These are phyloP conservation scores for Neonectria punicea DNA, from an alignment of 2,329 filamentous ascomycete species.

Conservation along the genomic window DNA sequence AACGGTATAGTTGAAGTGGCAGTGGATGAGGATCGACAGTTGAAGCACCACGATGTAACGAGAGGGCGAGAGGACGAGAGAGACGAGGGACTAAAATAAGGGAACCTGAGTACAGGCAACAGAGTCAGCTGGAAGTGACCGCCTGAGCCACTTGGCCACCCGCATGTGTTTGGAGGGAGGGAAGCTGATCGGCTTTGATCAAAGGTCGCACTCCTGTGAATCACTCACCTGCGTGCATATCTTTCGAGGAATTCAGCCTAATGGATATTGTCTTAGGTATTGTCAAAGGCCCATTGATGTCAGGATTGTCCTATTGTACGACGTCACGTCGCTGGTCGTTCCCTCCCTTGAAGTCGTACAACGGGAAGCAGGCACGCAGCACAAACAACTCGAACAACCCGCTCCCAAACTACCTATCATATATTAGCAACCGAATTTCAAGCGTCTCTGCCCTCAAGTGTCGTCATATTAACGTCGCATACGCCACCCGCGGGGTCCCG, in stretches of 20 bases:
- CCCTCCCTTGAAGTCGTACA: neutral
- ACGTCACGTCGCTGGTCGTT: neutral
- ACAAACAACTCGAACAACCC: neutral
- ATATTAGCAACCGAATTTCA: neutral
- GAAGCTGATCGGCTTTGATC: neutral
- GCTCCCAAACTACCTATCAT: neutral
- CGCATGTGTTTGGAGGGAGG: neutral
- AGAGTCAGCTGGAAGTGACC: neutral
- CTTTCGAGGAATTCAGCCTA: neutral
- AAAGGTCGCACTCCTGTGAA: neutral
- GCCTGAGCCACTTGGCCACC: neutral
- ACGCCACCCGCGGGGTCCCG: neutral
- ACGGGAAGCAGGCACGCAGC: neutral
- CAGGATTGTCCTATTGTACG: neutral
- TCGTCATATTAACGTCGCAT: neutral
- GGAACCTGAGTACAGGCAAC: neutral
- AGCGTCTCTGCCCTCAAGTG: neutral
- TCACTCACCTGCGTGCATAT: neutral
- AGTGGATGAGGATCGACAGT: neutral
- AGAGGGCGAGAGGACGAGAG: too few species aligned
- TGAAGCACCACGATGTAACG: neutral
- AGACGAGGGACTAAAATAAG: neutral
- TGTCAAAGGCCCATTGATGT: neutral
- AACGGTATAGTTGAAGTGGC: neutral
- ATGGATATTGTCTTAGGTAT: neutral